Evolutionary conservation across 495 filamentous ascomycete genomes (phyloP).

Genomic region (Penicillium samsonianum): DNA sequence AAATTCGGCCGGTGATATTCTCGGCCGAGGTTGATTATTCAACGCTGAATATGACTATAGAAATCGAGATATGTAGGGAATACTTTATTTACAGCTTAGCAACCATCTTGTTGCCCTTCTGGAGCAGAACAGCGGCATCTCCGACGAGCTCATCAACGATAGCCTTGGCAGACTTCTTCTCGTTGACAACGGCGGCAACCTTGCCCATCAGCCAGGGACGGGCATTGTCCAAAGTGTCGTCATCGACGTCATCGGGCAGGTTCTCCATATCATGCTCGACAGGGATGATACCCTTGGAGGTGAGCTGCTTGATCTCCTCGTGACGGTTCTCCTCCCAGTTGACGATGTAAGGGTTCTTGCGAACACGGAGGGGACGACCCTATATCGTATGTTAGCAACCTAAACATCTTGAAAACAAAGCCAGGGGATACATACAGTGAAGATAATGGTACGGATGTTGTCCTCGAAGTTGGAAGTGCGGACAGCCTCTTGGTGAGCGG

Average conservation of each 20-base stretch:
- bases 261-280: slow-evolving; percentile 94
- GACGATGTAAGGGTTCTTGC: slow-evolving; percentile 86
- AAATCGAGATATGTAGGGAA: slow-evolving; percentile 8
- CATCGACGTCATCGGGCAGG: slow-evolving; percentile 67
- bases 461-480: slow-evolving; percentile 90
- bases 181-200: slow-evolving; percentile 88
- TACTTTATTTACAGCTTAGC: slow-evolving; percentile 60
- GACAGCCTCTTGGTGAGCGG: slow-evolving; percentile 96
- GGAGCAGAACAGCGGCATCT: slow-evolving; percentile 72
- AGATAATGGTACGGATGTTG: slow-evolving; percentile 94
- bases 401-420: neutral
- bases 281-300: slow-evolving; percentile 82
- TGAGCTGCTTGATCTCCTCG: slow-evolving; percentile 88
- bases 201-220: slow-evolving; percentile 96
- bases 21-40: slow-evolving; percentile 1
- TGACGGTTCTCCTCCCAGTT: slow-evolving; percentile 94
- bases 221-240: slow-evolving; percentile 86
- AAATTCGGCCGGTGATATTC: neutral
- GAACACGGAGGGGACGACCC: slow-evolving; percentile 90
- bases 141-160: slow-evolving; percentile 92
- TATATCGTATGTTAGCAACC: slow-evolving; percentile 32
- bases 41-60: slow-evolving; percentile 15
- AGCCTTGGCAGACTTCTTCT: slow-evolving; percentile 87
- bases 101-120: slow-evolving; percentile 65
- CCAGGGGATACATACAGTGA: slow-evolving; percentile 62